Percentiles rank a stretch among this genome's conserved stretches.
Conservation (phyloP, 345 rosid species). For the Linum trigynum region DNA sequence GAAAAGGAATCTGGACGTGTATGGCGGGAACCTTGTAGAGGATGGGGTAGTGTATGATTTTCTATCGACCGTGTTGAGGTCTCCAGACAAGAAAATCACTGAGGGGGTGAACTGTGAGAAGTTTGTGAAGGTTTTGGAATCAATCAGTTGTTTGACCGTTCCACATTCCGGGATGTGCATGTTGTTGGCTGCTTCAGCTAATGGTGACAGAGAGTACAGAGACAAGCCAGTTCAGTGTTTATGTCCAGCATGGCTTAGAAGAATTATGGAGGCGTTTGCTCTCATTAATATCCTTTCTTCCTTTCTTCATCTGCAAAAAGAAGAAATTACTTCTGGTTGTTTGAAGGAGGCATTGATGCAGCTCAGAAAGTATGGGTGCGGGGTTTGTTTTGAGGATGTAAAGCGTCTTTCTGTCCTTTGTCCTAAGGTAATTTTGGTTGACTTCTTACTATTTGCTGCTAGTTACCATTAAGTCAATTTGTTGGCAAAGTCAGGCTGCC, state of each 20-base stretch:
- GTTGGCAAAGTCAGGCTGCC: background rate
- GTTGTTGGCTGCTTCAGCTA: constrained; percentile 22
- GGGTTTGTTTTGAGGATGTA: constrained; percentile 43
- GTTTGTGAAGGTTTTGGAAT: constrained; percentile 55
- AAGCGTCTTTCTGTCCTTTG: constrained; percentile 57
- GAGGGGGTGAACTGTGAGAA: constrained; percentile 42
- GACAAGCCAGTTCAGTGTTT: constrained; percentile 26
- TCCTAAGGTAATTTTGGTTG: constrained; percentile 46
- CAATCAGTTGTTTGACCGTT: constrained; percentile 52
- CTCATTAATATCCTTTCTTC: constrained; percentile 51
- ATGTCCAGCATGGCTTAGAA: constrained; percentile 76
- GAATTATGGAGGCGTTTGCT: constrained; percentile 51
- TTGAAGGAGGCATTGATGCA: constrained; percentile 44
- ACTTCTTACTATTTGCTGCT: background rate
- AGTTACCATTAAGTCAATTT: background rate
- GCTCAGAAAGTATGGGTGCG: constrained; percentile 41
- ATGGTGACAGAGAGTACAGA: constrained; percentile 1
- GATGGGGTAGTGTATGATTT: constrained; percentile 31
- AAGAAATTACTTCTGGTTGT: constrained; percentile 24
- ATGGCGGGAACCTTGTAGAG: background rate
- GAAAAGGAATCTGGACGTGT: constrained; percentile 24
- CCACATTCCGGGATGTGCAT: constrained; percentile 41
- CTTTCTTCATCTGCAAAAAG: constrained; percentile 31
- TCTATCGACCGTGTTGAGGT: constrained; percentile 37
- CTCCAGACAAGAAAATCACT: constrained; percentile 30